Conservation (phyloP, 2,329 filamentous ascomycete genomes). For the Paradendryphiella salina region DNA sequence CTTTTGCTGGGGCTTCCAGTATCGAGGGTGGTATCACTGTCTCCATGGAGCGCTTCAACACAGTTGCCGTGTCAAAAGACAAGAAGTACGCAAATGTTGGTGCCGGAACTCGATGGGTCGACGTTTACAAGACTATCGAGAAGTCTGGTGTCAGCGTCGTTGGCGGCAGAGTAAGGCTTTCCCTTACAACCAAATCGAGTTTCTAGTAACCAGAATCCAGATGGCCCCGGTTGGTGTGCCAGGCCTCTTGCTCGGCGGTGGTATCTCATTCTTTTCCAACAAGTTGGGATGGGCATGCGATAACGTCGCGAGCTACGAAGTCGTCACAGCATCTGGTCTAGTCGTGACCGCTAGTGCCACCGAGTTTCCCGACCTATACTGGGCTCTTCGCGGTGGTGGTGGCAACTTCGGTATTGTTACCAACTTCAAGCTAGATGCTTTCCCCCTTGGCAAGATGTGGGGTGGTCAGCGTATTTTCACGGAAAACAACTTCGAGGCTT, state of each 20-base stretch:
- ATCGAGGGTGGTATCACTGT: constrained; percentile 51
- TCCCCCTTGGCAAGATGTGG: constrained; percentile 14
- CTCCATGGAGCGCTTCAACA: constrained; percentile 43
- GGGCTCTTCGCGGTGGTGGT: constrained; percentile 41
- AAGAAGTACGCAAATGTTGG: constrained; percentile 34
- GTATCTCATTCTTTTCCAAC: constrained; percentile 31
- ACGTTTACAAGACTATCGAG: constrained; percentile 40
- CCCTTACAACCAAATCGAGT: constrained; percentile 21
- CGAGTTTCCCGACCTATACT: constrained; percentile 43
- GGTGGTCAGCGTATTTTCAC: constrained; percentile 22
- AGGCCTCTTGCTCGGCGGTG: constrained; percentile 39
- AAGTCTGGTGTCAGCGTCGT: constrained; percentile 32
- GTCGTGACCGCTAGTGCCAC: constrained; percentile 41
- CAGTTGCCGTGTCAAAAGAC: constrained; percentile 30
- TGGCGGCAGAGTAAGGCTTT: constrained; percentile 36
- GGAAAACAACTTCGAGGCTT: constrained; percentile 11
- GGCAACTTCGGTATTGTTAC: constrained; percentile 43
- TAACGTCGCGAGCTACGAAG: constrained; percentile 33
- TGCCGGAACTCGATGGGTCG: constrained; percentile 41
- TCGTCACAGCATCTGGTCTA: constrained; percentile 46
- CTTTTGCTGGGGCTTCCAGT: constrained; percentile 48
- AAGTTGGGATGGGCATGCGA: constrained; percentile 32
- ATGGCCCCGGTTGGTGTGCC: constrained; percentile 37
- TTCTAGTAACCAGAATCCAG: constrained; percentile 7
- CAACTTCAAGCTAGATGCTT: constrained; percentile 26